phyloP scores from a whole-genome alignment of 1,284 basidiomycete genomes.

The Stereum hirsutum region DNA sequence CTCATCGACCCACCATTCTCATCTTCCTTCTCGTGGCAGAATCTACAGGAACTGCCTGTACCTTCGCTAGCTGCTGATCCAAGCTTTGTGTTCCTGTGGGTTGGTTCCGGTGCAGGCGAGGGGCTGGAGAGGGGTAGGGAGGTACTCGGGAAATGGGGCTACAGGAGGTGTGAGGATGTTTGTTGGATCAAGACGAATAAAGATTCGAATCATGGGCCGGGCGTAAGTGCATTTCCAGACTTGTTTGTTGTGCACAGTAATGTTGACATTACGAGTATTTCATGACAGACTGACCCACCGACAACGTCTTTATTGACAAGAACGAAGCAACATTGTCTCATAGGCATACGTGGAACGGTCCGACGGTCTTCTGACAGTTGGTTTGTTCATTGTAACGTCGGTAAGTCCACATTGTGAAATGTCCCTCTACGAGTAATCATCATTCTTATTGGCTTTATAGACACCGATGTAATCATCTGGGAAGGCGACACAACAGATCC shows the following conservation, averaged over 20 bases:
- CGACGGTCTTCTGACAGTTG: constrained; percentile 87
- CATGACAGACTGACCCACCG: constrained; percentile 61
- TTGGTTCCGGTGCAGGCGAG: constrained; percentile 84
- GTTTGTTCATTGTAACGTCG: constrained; percentile 98
- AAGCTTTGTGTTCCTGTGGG: constrained; percentile 94
- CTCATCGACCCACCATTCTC: constrained; percentile 87
- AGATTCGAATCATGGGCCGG: constrained; percentile 58
- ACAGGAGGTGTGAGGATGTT: constrained; percentile 92
- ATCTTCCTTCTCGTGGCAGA: constrained; percentile 77
- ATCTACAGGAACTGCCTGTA: constrained; percentile 76
- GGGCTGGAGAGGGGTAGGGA: constrained; percentile 92
- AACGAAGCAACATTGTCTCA: constrained; percentile 94
- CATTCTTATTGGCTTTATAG: constrained; percentile 26
- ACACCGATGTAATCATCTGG: constrained; percentile 97
- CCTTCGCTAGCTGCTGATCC: constrained; percentile 84
- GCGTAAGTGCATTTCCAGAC: constrained; percentile 30
- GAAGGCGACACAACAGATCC: constrained; percentile 77
- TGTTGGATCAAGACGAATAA: constrained; percentile 94
- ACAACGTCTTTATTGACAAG: constrained; percentile 78
- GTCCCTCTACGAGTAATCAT: background rate
- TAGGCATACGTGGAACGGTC: constrained; percentile 98
- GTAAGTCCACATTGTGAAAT: constrained; percentile 27
- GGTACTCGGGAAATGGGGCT: constrained; percentile 90
- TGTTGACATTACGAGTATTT: background rate
- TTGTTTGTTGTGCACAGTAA: no score